A percentile compares a stretch with the other conserved stretches of the same genome.
phyloP scores from a whole-genome alignment of 78 protist species.

The Bigelowiella natans region DNA sequence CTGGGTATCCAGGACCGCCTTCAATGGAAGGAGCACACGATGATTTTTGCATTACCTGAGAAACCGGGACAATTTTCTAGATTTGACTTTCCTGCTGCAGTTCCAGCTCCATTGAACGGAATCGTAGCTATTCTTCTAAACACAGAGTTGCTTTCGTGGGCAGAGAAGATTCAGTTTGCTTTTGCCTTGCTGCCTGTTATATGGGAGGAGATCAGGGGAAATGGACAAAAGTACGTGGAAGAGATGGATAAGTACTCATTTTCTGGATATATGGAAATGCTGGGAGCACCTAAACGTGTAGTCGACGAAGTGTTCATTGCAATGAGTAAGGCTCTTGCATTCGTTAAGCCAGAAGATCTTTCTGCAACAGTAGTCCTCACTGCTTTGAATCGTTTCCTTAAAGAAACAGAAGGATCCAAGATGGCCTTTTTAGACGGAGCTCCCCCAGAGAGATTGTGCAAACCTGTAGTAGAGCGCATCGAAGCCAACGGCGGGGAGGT shows the following conservation, averaged over 20 bases:
- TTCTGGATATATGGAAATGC: background rate
- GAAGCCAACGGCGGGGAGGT: background rate
- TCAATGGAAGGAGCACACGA: conserved; percentile 43
- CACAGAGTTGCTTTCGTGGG: conserved; percentile 32
- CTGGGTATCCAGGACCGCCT: conserved; percentile 38
- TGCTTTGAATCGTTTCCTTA: conserved; percentile 21
- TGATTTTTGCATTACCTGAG: conserved; percentile 34
- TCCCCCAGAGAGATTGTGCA: conserved; percentile 40
- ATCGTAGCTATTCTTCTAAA: conserved; percentile 25
- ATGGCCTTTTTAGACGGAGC: conserved; percentile 43
- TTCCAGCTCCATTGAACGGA: conserved; percentile 39
- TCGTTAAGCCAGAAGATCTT: conserved; percentile 36
- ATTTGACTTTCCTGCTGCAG: conserved; percentile 20
- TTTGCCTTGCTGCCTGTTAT: background rate
- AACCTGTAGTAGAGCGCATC: conserved; percentile 13
- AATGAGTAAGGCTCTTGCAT: conserved; percentile 39
- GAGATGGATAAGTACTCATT: background rate
- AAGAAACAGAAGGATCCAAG: conserved; percentile 10
- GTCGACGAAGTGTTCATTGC: conserved; percentile 21
- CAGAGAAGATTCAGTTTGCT: conserved; percentile 19
- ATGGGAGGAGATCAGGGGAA: background rate
- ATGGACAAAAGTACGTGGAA: background rate
- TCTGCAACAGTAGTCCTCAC: conserved; percentile 35
- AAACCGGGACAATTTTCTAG: conserved; percentile 28
- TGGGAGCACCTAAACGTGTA: background rate